Base-by-base conservation (phyloP, 371 early-diverging fungal genomes). In the Circinella minor region DNA sequence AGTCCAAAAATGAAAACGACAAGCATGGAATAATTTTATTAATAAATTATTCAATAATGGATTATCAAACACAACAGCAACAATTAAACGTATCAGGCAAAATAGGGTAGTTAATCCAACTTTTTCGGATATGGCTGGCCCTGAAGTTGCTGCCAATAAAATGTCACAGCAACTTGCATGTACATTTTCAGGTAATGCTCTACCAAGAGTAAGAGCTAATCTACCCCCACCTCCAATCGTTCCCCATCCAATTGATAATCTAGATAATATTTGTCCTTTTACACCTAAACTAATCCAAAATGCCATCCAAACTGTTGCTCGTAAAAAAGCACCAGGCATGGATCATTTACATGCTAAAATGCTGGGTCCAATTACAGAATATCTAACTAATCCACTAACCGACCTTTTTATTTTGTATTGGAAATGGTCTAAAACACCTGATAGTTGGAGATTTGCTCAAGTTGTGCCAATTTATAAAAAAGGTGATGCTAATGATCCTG, bases 11-110 rank as follows among this genome's bases (percentile, higher is more conserved):
- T 61, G 69, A 14, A 55, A 55, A 8, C 61, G 65, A 36, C 57
- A 76, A 68, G 72, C 73, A 1, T 73, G 71, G 70, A 36, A 37
- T 4, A 55, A 66, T 17, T 66, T 75, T 54, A 69, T 69, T 39
- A 13, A 34, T 43, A 34, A 34, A 34, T 6, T 57, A 9, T 63
- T 57, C 13, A 54, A 43, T 36, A 17, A 36, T 15, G 62, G 66
- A 11, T 71, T 66, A 9, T 51, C 38, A 55, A 69, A 69, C n/a
- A 60, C 69, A 34, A 43, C 48, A 5, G 69, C 69, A 14, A 69
- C 64, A 11, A 69, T 69, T 39, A 69, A 63, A 34, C 47, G 49
- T 9, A 63, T 69, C 38, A n/a, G 46, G 10, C 49, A 36, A 9
- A 18, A 17, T 18, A 38, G 69, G 14, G 48, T 15, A 9, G 39